These are phyloP conservation scores for Hsuehochloa calcarea DNA, from an alignment of 176 grass and related monocot species.

Conservation along the genomic window DNA sequence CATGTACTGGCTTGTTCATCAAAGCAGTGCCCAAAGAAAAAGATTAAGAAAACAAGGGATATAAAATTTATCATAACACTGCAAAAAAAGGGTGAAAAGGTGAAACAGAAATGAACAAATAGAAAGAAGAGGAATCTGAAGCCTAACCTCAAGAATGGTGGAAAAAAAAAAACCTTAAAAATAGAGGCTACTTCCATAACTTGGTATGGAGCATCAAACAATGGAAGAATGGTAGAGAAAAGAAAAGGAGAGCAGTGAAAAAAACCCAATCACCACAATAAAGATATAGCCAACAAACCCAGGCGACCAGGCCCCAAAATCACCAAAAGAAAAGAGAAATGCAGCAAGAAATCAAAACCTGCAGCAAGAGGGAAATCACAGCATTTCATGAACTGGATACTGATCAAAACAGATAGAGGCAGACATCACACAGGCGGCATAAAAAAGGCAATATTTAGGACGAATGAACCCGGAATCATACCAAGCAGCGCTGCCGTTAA, in stretches of 20 bases:
- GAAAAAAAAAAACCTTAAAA: constrained; percentile 9
- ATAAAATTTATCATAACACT: not conserved
- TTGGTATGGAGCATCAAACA: not conserved
- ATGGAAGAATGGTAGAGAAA: constrained; percentile 21
- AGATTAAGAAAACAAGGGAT: not conserved
- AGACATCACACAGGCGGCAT: not conserved
- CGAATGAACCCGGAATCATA: constrained; percentile 4
- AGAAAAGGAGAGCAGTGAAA: not conserved
- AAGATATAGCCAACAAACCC: constrained; percentile 2
- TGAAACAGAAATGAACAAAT: constrained; percentile 12
- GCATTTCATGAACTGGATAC: constrained; percentile 20
- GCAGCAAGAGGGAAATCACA: constrained; percentile 23
- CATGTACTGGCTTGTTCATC: not conserved
- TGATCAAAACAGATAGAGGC: not conserved
- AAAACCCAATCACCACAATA: constrained; percentile 6
- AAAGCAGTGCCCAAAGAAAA: constrained; percentile 8
- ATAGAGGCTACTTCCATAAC: not conserved
- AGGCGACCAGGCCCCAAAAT: constrained; percentile 4
- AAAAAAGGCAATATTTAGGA: not conserved
- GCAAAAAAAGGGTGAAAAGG: not conserved
- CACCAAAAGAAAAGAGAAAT: constrained; percentile 21
- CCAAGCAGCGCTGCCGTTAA: not conserved
- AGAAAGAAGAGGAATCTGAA: constrained; percentile 11
- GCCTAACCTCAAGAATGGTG: not conserved
- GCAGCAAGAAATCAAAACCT: constrained; percentile 32